Conservation (phyloP, 306 rosid genomes). For the Dryas alaskensis region DNA sequence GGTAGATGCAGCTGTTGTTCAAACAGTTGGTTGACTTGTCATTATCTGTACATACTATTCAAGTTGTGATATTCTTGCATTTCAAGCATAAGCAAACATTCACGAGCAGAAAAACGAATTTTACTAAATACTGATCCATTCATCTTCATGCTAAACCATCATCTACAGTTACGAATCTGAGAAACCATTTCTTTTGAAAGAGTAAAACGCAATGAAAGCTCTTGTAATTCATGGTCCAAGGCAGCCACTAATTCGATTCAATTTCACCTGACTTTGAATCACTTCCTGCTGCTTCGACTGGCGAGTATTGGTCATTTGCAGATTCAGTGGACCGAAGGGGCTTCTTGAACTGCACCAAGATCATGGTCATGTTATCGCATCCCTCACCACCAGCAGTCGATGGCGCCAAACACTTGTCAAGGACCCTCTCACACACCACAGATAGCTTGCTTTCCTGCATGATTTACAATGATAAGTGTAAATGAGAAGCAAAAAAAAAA, state of each 20-base stretch:
- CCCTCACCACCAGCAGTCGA: slow-evolving; percentile 81
- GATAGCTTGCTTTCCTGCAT: slow-evolving; percentile 78
- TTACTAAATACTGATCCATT: slow-evolving; percentile 4
- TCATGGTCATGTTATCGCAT: slow-evolving; percentile 98
- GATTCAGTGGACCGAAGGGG: slow-evolving; percentile 38
- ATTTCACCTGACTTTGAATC: slow-evolving; percentile 35
- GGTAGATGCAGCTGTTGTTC: background rate
- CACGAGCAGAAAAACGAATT: slow-evolving; percentile 5
- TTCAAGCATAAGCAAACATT: slow-evolving; percentile 17
- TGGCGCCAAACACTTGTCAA: slow-evolving; percentile 90
- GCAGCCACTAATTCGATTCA: slow-evolving; percentile 28
- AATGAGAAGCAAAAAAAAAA: background rate
- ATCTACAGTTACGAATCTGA: slow-evolving; percentile 29
- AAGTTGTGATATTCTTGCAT: slow-evolving; percentile 3
- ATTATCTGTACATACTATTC: slow-evolving; percentile 30
- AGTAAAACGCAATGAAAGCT: background rate
- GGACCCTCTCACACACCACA: slow-evolving; percentile 73
- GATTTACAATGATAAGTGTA: slow-evolving; percentile 13
- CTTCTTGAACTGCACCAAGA: slow-evolving; percentile 84
- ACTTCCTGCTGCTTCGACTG: slow-evolving; percentile 25
- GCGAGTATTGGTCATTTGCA: slow-evolving; percentile 42
- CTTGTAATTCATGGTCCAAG: background rate
- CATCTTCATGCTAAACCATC: slow-evolving; percentile 21
- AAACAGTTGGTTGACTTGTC: slow-evolving; percentile 1
- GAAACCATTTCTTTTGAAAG: slow-evolving; percentile 19